Percentiles rank a stretch among this genome's conserved stretches.
Evolutionary conservation across 2,329 filamentous ascomycete genomes (phyloP).

Genomic region (Pestalotiopsis sp.): DNA sequence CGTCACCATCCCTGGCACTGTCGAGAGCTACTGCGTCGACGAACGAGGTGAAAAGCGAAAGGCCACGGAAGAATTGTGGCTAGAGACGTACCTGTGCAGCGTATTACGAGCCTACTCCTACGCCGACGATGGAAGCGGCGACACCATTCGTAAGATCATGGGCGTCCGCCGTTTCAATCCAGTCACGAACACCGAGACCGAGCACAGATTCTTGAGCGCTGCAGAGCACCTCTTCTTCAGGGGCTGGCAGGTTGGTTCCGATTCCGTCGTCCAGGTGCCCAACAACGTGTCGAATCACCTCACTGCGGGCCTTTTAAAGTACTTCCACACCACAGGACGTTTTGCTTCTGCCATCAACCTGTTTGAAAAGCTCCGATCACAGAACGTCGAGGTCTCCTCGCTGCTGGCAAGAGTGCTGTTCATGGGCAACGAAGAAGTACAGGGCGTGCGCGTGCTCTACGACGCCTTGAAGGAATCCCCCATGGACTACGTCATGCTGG

Average conservation of each 20-base stretch:
- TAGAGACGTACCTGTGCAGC: constrained; percentile 96
- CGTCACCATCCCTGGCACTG: constrained; percentile 92
- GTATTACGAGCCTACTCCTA: constrained; percentile 95
- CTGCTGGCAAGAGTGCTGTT: constrained; percentile 88
- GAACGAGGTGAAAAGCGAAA: constrained; percentile 94
- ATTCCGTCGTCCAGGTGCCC: constrained; percentile 95
- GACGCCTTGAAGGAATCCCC: constrained; percentile 87
- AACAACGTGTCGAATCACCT: constrained; percentile 96
- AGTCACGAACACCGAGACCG: constrained; percentile 95
- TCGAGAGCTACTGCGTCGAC: constrained; percentile 97
- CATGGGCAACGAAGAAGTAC: constrained; percentile 96
- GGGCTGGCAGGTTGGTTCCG: constrained; percentile 93
- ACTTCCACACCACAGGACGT: constrained; percentile 92
- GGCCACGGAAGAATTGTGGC: constrained; percentile 91
- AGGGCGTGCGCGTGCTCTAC: constrained; percentile 85
- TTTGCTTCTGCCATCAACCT: constrained; percentile 96
- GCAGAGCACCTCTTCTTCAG: constrained; percentile 95
- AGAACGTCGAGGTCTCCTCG: constrained; percentile 93
- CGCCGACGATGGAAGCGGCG: constrained; percentile 91
- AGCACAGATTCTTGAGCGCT: constrained; percentile 93
- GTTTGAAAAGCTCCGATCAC: constrained; percentile 90
- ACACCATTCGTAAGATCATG: constrained; percentile 94
- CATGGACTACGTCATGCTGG: constrained; percentile 97
- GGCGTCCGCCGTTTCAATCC: constrained; percentile 98
- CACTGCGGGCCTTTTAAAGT: constrained; percentile 89